Evolutionary conservation across 495 filamentous ascomycete species (phyloP), one percentile per base, ranked within the genome.

Genomic region (Penicillium turbatum): DNA sequence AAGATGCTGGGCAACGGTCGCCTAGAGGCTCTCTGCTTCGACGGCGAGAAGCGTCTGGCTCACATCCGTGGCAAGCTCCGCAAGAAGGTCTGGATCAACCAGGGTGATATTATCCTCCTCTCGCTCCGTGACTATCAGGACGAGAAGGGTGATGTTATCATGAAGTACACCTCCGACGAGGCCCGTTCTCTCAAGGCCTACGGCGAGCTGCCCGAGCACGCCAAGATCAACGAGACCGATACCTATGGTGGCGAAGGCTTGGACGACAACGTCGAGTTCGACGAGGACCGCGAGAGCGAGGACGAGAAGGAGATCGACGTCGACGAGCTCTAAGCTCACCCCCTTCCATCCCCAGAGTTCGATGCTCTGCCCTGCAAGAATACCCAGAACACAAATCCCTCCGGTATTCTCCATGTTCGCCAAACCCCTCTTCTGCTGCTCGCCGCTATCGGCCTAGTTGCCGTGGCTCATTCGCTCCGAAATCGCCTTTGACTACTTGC

Each of bases 161-260:
- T 97, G 72, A 98, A 98, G 79, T 98, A 98, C 81, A 88, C 84
- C 41, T 90, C 93, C 74, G 93, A 98, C 63, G 93, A 98, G 82
- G 93, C 95, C 57, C 84, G 95, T 70, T 86, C 82, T 58, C 79
- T 98, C 64, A 96, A 95, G 80, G 89, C 90, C 54, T 97, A 96
- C 66, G 93, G 95, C 67, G 93, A 98, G 76, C 81, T 98, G 54
- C 93, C 93, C 51, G 93, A 97, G 72, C 90, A 82, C 62, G 93
- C 95, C 68, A 97, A 97, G 87, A 97, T 97, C 82, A 97, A 97
- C 81, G 92, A 97, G 83, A 96, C 92, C 53, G 92, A 96, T 73
- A 95, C 90, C 58, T 96, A 90, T 71, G 84, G 82, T 45, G 76
- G 84, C 55, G 77, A 81, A 56, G 79, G 79, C 53, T 69, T 79